Percentiles rank a stretch among this genome's conserved stretches.
phyloP scores from a whole-genome alignment of 2,329 filamentous ascomycete genomes.

The Pseudogymnoascus sp. region DNA sequence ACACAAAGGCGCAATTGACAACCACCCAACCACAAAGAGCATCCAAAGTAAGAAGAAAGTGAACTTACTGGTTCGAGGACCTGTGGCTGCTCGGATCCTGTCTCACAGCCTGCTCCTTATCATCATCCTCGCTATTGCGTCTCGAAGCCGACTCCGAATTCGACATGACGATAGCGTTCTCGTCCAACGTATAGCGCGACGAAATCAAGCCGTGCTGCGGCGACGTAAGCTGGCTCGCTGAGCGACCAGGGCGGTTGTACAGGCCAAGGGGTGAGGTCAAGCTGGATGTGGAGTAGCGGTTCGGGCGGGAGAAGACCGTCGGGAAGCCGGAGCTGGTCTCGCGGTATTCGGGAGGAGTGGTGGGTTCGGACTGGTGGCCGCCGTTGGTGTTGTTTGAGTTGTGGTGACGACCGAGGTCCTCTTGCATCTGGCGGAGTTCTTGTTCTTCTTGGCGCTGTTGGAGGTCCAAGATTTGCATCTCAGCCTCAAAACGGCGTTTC shows the following conservation, averaged over 20 bases:
- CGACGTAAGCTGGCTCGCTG: constrained; percentile 72
- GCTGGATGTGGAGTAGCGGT: constrained; percentile 83
- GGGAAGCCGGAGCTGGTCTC: constrained; percentile 65
- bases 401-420: constrained; percentile 57
- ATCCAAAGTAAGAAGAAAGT: constrained; percentile 6
- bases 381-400: constrained; percentile 33
- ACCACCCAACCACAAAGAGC: background rate
- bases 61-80: constrained; percentile 69
- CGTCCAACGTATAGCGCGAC: constrained; percentile 51
- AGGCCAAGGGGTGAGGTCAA: constrained; percentile 66
- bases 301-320: constrained; percentile 72
- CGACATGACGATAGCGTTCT: constrained; percentile 38
- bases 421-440: constrained; percentile 77
- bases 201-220: constrained; percentile 58
- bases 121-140: constrained; percentile 85
- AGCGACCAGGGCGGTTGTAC: constrained; percentile 64
- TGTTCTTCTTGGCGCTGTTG: constrained; percentile 75
- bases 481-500: constrained; percentile 79
- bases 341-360: constrained; percentile 87
- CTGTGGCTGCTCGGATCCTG: constrained; percentile 64
- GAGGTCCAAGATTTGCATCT: constrained; percentile 83
- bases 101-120: constrained; percentile 68
- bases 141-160: constrained; percentile 83
- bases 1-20: background rate
- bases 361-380: constrained; percentile 86